Evolutionary conservation across 2,329 filamentous ascomycete species (phyloP).

Genomic region (Mariannaea sp.): DNA sequence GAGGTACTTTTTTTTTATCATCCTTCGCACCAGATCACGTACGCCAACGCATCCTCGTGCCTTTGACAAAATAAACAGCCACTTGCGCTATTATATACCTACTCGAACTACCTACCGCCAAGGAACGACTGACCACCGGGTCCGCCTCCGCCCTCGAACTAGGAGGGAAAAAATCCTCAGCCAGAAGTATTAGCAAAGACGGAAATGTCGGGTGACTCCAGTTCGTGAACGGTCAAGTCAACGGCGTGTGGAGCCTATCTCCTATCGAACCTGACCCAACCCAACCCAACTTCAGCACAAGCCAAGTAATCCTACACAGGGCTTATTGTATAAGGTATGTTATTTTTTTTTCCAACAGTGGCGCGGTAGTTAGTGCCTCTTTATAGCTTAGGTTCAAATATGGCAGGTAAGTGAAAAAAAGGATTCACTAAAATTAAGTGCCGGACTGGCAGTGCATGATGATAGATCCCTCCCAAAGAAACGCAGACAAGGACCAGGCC

Average conservation of each 20-base stretch:
- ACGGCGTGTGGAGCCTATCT: constrained; percentile 14
- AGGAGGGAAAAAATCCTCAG: constrained; percentile 1
- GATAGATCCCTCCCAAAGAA: neutral
- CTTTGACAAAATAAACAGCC: no score
- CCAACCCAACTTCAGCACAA: constrained; percentile 11
- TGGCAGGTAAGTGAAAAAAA: neutral
- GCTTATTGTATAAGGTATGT: neutral
- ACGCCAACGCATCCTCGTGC: no score
- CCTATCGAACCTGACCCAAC: constrained; percentile 1
- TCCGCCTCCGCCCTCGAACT: neutral
- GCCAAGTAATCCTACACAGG: constrained; percentile 6
- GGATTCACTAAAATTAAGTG: neutral
- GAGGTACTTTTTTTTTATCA: no score
- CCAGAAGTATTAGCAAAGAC: neutral
- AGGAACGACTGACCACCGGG: constrained; percentile 1
- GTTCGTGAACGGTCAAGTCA: constrained; percentile 10
- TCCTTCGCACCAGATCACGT: no score
- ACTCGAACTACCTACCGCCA: constrained; percentile 7
- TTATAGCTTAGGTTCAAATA: neutral
- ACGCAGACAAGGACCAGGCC: constrained; percentile 9
- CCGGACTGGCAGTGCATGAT: neutral
- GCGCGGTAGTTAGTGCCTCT: neutral
- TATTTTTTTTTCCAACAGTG: neutral
- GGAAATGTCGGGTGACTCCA: constrained; percentile 2
- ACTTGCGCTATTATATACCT: no score